Evolutionary conservation across 495 filamentous ascomycete genomes (phyloP).

Genomic region (Neurospora tetraspora): DNA sequence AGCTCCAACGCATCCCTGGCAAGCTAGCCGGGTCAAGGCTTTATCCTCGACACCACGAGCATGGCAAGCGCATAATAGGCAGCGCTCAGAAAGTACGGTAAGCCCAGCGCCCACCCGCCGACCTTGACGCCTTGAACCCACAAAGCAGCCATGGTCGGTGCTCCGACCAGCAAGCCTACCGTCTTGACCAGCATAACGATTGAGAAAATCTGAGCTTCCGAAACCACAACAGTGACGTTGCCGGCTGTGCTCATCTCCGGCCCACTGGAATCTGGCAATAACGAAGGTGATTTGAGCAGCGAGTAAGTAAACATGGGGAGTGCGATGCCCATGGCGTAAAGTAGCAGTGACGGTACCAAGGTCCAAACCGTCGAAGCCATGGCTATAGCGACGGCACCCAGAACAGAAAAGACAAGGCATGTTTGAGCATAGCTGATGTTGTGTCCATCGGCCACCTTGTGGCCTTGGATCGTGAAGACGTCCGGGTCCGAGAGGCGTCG

Average conservation of each 20-base stretch:
- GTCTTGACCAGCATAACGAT: slow-evolving; percentile 38
- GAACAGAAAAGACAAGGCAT: slow-evolving; percentile 28
- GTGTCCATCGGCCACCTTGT: slow-evolving; percentile 12
- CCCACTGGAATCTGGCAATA: slow-evolving; percentile 11
- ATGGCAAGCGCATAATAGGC: slow-evolving; percentile 22
- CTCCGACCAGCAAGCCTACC: slow-evolving; percentile 31
- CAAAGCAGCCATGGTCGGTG: slow-evolving; percentile 29
- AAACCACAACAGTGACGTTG: slow-evolving; percentile 3
- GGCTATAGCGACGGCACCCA: slow-evolving; percentile 31
- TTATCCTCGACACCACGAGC: slow-evolving; percentile 3
- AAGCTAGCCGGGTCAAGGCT: background rate
- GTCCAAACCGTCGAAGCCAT: slow-evolving; percentile 20
- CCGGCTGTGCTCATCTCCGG: background rate
- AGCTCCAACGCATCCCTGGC: background rate
- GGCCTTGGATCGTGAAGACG: background rate
- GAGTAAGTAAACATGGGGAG: slow-evolving; percentile 36
- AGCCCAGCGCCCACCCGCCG: slow-evolving; percentile 13
- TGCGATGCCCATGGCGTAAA: slow-evolving; percentile 35
- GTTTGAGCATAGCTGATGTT: slow-evolving; percentile 22
- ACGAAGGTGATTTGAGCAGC: slow-evolving; percentile 26
- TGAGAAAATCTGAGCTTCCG: slow-evolving; percentile 31
- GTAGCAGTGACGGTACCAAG: slow-evolving; percentile 26
- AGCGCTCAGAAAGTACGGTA: slow-evolving; percentile 27
- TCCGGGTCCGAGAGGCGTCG: background rate
- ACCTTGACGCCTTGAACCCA: slow-evolving; percentile 27